Evolutionary conservation across 2,329 filamentous ascomycete genomes (phyloP).

Genomic region (Pseudovirgaria hyperparasitica): DNA sequence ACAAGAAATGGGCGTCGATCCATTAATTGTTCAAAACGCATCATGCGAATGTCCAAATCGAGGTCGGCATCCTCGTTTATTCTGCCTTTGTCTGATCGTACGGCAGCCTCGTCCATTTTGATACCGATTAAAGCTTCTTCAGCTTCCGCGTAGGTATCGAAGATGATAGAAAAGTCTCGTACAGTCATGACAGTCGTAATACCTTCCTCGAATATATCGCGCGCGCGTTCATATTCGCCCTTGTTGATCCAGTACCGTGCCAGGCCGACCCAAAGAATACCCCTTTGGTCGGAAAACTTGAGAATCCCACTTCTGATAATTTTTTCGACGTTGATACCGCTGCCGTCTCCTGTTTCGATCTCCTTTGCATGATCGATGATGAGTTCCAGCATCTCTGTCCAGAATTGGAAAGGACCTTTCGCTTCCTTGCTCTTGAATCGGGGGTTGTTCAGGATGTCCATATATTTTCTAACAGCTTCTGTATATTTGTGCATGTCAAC

Average conservation of each 20-base stretch:
- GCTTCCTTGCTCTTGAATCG: constrained; percentile 85
- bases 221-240: constrained; percentile 81
- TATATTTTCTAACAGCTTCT: constrained; percentile 83
- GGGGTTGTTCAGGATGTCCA: constrained; percentile 80
- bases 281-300: constrained; percentile 84
- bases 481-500: constrained; percentile 72
- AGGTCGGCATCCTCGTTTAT: constrained; percentile 78
- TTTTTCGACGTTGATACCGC: constrained; percentile 77
- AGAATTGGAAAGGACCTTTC: constrained; percentile 91
- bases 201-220: constrained; percentile 91
- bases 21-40: constrained; percentile 97
- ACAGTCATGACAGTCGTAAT: constrained; percentile 98
- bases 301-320: constrained; percentile 88
- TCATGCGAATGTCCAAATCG: constrained; percentile 91
- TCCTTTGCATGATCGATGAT: constrained; percentile 83
- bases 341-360: constrained; percentile 67
- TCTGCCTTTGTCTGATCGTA: constrained; percentile 64
- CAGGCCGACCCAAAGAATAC: constrained; percentile 87
- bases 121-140: constrained; percentile 90
- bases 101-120: constrained; percentile 77
- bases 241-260: constrained; percentile 94
- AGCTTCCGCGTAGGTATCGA: constrained; percentile 92
- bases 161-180: constrained; percentile 89
- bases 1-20: constrained; percentile 89
- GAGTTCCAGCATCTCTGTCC: constrained; percentile 94